phyloP scores from a whole-genome alignment of 352 stramenopile species.

The Blastocystis sp. region DNA sequence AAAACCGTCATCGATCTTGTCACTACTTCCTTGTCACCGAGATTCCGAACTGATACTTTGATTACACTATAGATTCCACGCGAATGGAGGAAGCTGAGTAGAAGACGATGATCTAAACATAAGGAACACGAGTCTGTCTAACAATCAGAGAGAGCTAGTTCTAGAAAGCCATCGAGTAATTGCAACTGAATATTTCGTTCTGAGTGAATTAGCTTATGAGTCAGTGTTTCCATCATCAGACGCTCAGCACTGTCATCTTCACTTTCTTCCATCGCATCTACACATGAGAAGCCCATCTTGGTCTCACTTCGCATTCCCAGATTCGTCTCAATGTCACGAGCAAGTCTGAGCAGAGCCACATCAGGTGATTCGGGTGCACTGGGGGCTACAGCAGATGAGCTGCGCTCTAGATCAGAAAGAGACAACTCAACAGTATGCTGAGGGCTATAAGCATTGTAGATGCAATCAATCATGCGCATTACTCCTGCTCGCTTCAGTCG shows the following conservation, averaged over 20 bases:
- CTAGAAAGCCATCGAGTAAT: neutral
- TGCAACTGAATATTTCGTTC: slow-evolving; percentile 31
- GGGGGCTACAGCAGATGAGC: neutral
- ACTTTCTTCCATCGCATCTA: neutral
- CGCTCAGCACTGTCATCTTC: neutral
- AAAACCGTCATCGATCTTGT: neutral
- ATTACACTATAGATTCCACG: neutral
- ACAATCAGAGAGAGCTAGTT: neutral
- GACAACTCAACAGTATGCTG: neutral
- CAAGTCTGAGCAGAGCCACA: neutral
- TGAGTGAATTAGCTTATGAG: neutral
- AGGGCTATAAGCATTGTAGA: neutral
- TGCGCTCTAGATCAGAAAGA: neutral
- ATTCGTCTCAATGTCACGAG: neutral
- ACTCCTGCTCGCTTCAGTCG: slow-evolving; percentile 30
- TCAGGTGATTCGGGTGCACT: neutral
- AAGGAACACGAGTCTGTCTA: neutral
- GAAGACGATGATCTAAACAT: neutral
- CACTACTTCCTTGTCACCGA: slow-evolving; percentile 8
- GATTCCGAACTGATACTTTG: neutral
- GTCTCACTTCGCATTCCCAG: neutral
- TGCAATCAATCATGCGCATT: slow-evolving; percentile 31
- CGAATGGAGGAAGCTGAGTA: neutral
- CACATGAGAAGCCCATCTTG: neutral
- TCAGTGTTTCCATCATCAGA: neutral